phyloP scores from a whole-genome alignment of 208 protist genomes.

The Strigomonas culicis region DNA sequence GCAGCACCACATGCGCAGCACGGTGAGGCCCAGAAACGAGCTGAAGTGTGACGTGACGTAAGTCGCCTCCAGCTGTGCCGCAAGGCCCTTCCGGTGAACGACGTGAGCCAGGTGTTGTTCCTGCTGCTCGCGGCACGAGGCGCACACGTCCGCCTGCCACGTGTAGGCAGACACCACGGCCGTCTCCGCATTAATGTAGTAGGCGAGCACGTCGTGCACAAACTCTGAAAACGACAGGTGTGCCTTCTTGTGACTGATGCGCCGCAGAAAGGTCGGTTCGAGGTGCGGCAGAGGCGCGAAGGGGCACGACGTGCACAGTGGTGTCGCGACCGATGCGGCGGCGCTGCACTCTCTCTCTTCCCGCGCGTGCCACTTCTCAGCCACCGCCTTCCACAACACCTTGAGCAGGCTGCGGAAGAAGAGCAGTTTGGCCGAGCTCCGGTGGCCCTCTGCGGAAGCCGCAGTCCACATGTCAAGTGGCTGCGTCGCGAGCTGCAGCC shows the following conservation, averaged over 20 bases:
- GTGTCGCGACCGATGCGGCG: background rate
- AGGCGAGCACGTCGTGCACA: slow-evolving; percentile 28
- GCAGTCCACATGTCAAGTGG: slow-evolving; percentile 80
- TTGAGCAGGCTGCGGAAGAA: slow-evolving; percentile 82
- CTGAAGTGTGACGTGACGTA: slow-evolving; percentile 50
- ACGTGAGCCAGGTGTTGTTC: slow-evolving; percentile 22
- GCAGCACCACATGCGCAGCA: slow-evolving; percentile 90
- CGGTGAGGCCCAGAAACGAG: slow-evolving; percentile 71
- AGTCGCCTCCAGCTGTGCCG: slow-evolving; percentile 20
- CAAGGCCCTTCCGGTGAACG: slow-evolving; percentile 15
- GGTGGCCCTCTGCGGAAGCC: slow-evolving; percentile 54
- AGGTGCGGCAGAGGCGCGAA: slow-evolving; percentile 57
- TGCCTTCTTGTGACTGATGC: slow-evolving; percentile 55
- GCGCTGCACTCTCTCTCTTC: background rate
- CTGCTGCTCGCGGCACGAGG: slow-evolving; percentile 36
- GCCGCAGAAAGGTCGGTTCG: slow-evolving; percentile 70
- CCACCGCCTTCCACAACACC: slow-evolving; percentile 47
- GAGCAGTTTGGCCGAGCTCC: slow-evolving; percentile 57
- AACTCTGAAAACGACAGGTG: slow-evolving; percentile 52
- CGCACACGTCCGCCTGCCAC: slow-evolving; percentile 40
- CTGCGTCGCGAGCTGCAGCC: slow-evolving; percentile 83
- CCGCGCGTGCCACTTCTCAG: slow-evolving; percentile 15
- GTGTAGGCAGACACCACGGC: slow-evolving; percentile 30
- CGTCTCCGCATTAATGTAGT: slow-evolving; percentile 52
- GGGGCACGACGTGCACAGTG: slow-evolving; percentile 11